These are phyloP conservation scores for Waltergamsia citrina DNA, from an alignment of 2,329 filamentous ascomycete species.

Conservation along the genomic window DNA sequence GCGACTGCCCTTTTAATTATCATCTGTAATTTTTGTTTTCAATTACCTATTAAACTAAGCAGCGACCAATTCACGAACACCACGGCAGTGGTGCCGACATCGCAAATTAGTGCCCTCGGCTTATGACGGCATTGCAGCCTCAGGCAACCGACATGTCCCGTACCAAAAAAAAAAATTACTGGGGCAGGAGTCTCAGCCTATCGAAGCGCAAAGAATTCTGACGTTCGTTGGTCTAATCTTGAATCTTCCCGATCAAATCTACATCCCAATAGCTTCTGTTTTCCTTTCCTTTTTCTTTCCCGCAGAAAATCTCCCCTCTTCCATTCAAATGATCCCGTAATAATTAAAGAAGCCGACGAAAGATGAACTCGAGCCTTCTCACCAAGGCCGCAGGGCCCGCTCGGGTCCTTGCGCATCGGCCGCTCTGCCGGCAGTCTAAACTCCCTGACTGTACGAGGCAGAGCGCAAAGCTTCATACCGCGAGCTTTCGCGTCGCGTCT, in stretches of 20 bases:
- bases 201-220: constrained; percentile 16
- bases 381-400: constrained; percentile 35
- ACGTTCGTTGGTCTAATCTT: not conserved
- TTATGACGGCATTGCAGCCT: constrained; percentile 16
- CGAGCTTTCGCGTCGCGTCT: constrained; percentile 11
- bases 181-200: constrained; percentile 3
- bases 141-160: constrained; percentile 10
- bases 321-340: constrained; percentile 13
- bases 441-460: constrained; percentile 29
- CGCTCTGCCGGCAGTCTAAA: constrained; percentile 26
- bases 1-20: too few species aligned
- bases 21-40: not conserved
- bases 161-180: constrained; percentile 10
- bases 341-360: constrained; percentile 12
- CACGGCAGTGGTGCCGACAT: not conserved
- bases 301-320: not conserved
- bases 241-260: not conserved
- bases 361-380: constrained; percentile 38
- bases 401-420: constrained; percentile 33
- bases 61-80: not conserved
- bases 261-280: constrained; percentile 1
- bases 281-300: not conserved
- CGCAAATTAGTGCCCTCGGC: constrained; percentile 6
- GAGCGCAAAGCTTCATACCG: constrained; percentile 22
- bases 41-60: not conserved